phyloP scores from a whole-genome alignment of 306 rosid genomes.

The Cucurbita ficifolia region DNA sequence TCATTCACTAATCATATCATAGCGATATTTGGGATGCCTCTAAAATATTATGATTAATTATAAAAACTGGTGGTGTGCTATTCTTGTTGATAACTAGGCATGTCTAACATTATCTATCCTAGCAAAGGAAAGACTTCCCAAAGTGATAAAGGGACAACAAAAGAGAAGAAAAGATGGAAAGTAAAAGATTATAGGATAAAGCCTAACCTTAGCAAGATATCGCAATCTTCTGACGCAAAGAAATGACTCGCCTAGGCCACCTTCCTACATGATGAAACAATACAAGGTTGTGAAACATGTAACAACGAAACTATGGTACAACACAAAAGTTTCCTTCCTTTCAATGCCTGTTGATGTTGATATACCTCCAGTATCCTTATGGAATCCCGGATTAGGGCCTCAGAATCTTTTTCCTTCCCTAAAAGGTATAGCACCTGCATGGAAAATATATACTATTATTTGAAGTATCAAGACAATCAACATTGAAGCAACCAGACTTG shows the following conservation, averaged over 20 bases:
- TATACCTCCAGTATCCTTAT: slow-evolving; percentile 67
- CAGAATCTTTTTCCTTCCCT: slow-evolving; percentile 69
- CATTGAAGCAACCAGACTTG: slow-evolving; percentile 3
- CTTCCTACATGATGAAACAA: slow-evolving; percentile 41
- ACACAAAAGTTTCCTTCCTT: background rate
- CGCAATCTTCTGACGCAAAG: slow-evolving; percentile 54
- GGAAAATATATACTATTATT: slow-evolving; percentile 1
- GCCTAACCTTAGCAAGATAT: slow-evolving; percentile 61
- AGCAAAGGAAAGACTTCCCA: background rate
- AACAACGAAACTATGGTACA: background rate
- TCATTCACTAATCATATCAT: background rate
- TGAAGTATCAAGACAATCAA: background rate
- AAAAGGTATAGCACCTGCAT: slow-evolving; percentile 63
- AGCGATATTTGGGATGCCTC: background rate
- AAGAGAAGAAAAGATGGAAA: background rate
- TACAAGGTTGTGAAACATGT: slow-evolving; percentile 8
- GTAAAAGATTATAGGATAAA: slow-evolving; percentile 6
- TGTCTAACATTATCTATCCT: background rate
- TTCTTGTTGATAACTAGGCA: background rate
- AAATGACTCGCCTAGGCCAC: slow-evolving; percentile 50
- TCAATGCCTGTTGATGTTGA: slow-evolving; percentile 13
- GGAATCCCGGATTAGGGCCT: slow-evolving; percentile 57
- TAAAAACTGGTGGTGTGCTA: no score
- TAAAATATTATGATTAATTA: background rate
- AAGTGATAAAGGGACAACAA: background rate